Evolutionary conservation across 495 filamentous ascomycete species (phyloP).

Genomic region (Paragyromitra xinjiangensis): DNA sequence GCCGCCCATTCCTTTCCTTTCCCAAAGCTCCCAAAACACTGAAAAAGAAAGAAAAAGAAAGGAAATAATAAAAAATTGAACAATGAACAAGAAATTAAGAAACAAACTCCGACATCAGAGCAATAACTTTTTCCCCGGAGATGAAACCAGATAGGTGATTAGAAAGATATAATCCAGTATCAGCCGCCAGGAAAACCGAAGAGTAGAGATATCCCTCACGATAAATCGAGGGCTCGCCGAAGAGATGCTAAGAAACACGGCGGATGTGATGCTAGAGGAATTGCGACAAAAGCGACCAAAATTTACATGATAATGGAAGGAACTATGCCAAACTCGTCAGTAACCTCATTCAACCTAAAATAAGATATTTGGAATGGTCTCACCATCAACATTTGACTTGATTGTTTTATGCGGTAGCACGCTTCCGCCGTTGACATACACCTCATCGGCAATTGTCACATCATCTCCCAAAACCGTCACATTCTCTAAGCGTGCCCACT

Average conservation of each 20-base stretch:
- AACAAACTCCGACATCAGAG: constrained; percentile 43
- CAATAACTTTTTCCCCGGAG: constrained; percentile 44
- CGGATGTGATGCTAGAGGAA: constrained; percentile 25
- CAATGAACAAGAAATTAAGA: constrained; percentile 50
- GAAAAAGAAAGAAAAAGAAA: constrained; percentile 20
- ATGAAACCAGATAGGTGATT: constrained; percentile 48
- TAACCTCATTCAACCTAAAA: not conserved
- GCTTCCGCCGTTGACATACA: constrained; percentile 98
- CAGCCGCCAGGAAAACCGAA: constrained; percentile 44
- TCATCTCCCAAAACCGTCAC: constrained; percentile 97
- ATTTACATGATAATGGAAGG: constrained; percentile 87
- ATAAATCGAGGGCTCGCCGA: constrained; percentile 32
- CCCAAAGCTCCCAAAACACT: constrained; percentile 41
- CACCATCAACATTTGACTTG: constrained; percentile 95
- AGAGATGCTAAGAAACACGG: constrained; percentile 19
- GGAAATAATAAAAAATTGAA: constrained; percentile 35
- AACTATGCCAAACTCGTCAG: constrained; percentile 60
- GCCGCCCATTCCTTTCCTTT: constrained; percentile 17
- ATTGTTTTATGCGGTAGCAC: constrained; percentile 98
- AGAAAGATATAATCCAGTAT: constrained; percentile 48
- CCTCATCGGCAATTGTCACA: constrained; percentile 98
- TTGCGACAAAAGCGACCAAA: constrained; percentile 24
- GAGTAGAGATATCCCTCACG: constrained; percentile 45
- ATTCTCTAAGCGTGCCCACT: constrained; percentile 97
- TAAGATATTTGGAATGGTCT: constrained; percentile 53